Base-by-base conservation (phyloP, 768 basidiomycete genomes). In the Fomitopsis serialis region DNA sequence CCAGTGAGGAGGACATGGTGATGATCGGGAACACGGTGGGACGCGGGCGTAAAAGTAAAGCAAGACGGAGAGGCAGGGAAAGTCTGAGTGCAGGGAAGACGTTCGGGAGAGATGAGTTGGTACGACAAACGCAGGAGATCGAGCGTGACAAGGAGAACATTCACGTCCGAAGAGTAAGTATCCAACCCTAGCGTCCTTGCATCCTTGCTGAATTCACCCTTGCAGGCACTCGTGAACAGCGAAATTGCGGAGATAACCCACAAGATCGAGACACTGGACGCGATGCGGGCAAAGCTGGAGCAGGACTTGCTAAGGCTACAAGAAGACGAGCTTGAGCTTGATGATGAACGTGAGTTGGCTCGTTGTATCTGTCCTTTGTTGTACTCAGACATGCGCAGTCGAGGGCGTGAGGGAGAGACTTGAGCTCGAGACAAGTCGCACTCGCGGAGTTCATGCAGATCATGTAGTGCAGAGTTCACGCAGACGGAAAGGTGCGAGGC, bases 291-390 rank as follows among this genome's bases (percentile, higher is more conserved):
- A 9, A 87, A 86, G 58, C 74, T 98, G 23, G 90, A 94, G 63
- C 77, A 84, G 42, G 87, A 92, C 63, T 74, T 99, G 7, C 71
- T 98, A 29, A 89, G 82, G 65, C 67, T 98, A 44, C 90, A 95
- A 53, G 96, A 99, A 66, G 96, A 98, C 60, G 95, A 97, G 57
- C 74, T 99, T 22, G 96, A 98, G 64, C 73, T 99, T n/a, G 92
- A 97, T 62, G 96, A 97, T 55, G 96, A 99, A 72, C 69, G 93
- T 95, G 63, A 62, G 91, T 77, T 11, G 44, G 48, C 0, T 37
- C 24, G 15, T 4, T 4, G 25, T 43, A 56, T 48, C 29, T 36
- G 8, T 22, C 47, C 9, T 45, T 55, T 19, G 42, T 37, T 37
- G n/a, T 11, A 32, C 29, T 57, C 37, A 46, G 40, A 24, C 21